Percentiles rank a stretch among this genome's conserved stretches.
phyloP scores from a whole-genome alignment of 2,329 filamentous ascomycete species.

The Colletotrichum sp. region DNA sequence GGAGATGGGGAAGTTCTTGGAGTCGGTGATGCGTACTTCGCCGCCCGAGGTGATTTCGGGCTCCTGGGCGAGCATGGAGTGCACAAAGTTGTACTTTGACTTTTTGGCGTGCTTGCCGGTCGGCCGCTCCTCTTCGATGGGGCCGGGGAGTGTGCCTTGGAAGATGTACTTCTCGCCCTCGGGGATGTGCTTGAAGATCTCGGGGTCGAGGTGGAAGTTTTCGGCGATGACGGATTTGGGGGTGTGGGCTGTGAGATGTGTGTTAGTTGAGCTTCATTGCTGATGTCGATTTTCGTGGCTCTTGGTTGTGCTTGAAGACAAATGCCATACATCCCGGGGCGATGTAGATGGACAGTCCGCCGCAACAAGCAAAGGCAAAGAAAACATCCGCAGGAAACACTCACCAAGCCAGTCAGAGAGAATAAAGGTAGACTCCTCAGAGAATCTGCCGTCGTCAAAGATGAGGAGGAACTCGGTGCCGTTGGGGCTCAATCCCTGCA shows the following conservation, averaged over 20 bases:
- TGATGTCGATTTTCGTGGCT: no score
- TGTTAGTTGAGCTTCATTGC: conserved; percentile 13
- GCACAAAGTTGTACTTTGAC: conserved; percentile 72
- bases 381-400: conserved; percentile 23
- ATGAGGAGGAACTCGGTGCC: conserved; percentile 44
- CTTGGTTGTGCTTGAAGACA: no score
- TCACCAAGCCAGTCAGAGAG: conserved; percentile 74
- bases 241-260: conserved; percentile 58
- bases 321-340: no score
- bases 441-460: conserved; percentile 56
- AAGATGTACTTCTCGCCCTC: conserved; percentile 78
- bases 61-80: conserved; percentile 73
- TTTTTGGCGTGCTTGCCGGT: conserved; percentile 66
- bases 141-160: conserved; percentile 67
- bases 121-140: conserved; percentile 70
- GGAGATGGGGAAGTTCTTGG: conserved; percentile 76
- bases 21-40: conserved; percentile 75
- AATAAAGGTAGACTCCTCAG: conserved; percentile 72
- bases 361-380: no score
- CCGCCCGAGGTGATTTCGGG: conserved; percentile 72
- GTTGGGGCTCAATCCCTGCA: conserved; percentile 47
- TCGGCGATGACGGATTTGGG: conserved; percentile 75
- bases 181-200: conserved; percentile 73
- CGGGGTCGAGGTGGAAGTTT: conserved; percentile 76
- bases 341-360: no score